Evolutionary conservation across 805 yeast genomes (phyloP).

Genomic region (Yarrowia divulgata): DNA sequence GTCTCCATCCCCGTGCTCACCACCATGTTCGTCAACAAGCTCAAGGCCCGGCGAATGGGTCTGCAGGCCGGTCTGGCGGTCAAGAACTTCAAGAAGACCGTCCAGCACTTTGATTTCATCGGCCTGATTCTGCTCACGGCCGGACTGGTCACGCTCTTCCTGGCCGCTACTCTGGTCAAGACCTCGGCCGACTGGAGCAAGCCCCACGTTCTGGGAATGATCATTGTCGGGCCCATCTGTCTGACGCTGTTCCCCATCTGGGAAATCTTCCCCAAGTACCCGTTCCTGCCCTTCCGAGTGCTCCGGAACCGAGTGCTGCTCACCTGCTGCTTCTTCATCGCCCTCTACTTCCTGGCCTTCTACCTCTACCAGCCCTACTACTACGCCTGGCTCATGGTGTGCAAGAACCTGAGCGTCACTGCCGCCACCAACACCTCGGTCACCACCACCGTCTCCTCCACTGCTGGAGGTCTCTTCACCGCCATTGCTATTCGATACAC

Average conservation of each 20-base stretch:
- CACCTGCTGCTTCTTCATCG: constrained; percentile 38
- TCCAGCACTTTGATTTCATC: constrained; percentile 70
- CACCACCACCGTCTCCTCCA: constrained; percentile 39
- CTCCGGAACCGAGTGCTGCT: constrained; percentile 62
- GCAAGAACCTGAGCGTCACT: constrained; percentile 39
- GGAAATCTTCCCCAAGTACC: constrained; percentile 67
- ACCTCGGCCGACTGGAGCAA: constrained; percentile 60
- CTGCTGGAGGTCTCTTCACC: constrained; percentile 34
- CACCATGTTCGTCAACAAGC: constrained; percentile 33
- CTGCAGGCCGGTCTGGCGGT: constrained; percentile 27
- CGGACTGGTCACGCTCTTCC: constrained; percentile 67
- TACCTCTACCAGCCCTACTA: constrained; percentile 40
- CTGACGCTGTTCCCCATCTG: constrained; percentile 66
- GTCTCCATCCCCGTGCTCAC: constrained; percentile 37
- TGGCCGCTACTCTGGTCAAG: constrained; percentile 80
- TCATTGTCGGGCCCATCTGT: constrained; percentile 68
- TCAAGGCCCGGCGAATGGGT: constrained; percentile 32
- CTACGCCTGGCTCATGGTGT: constrained; percentile 40
- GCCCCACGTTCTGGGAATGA: constrained; percentile 70
- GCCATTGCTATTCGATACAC: constrained; percentile 45
- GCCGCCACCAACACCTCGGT: constrained; percentile 40
- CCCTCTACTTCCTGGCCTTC: constrained; percentile 49
- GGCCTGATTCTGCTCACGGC: constrained; percentile 66
- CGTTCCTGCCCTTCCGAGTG: constrained; percentile 66
- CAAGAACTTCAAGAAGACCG: constrained; percentile 44